These are phyloP conservation scores for Lepidium aucheri DNA, from an alignment of 345 rosid genomes.

Conservation along the genomic window DNA sequence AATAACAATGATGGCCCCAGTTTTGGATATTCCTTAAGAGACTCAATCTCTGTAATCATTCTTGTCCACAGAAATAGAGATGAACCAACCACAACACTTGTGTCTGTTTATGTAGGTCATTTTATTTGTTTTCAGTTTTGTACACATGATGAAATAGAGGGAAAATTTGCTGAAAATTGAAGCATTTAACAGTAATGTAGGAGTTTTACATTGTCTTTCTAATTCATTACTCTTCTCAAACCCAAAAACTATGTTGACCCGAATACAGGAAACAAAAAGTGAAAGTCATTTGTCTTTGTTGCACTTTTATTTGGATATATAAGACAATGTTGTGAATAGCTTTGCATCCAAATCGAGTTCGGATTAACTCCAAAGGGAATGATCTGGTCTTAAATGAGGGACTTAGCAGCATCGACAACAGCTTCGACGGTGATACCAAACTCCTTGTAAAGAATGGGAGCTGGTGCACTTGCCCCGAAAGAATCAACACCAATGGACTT, in stretches of 20 bases:
- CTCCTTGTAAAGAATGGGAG: conserved; percentile 66
- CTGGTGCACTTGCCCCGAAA: conserved; percentile 89
- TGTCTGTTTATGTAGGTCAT: neutral
- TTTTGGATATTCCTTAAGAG: neutral
- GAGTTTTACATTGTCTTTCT: conserved; percentile 19
- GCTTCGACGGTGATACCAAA: conserved; percentile 70
- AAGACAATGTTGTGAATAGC: conserved; percentile 14
- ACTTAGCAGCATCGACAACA: conserved; percentile 64
- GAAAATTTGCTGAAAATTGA: conserved; percentile 5
- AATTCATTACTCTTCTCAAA: conserved; percentile 19
- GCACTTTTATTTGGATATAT: conserved; percentile 21
- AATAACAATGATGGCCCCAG: neutral
- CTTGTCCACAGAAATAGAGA: neutral
- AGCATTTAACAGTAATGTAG: conserved; percentile 1
- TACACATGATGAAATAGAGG: neutral
- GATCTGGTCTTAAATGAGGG: conserved; percentile 31
- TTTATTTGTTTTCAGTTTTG: neutral
- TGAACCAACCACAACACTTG: neutral
- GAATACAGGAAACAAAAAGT: conserved; percentile 8
- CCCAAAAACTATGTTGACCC: conserved; percentile 22
- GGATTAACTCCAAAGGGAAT: neutral
- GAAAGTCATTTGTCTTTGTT: conserved; percentile 10
- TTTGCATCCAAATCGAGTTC: conserved; percentile 2
- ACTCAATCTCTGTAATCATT: neutral
- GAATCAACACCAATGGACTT: conserved; percentile 70